Conservation (phyloP, 2,329 filamentous ascomycete genomes). For the Cladosporium sphaerospermum region DNA sequence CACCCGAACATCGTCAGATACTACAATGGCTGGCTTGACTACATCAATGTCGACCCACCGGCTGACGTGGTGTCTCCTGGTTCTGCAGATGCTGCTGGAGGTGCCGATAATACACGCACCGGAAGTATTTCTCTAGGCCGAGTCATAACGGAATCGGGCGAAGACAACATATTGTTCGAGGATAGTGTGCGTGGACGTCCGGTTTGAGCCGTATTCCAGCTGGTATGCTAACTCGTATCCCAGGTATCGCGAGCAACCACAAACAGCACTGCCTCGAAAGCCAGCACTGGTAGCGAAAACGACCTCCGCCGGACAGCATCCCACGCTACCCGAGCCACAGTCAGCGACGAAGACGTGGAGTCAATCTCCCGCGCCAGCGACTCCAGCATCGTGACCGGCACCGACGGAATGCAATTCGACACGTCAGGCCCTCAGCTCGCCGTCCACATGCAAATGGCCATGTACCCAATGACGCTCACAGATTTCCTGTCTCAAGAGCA, state of each 20-base stretch:
- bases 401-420: slow-evolving; percentile 5
- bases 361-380: slow-evolving; percentile 32
- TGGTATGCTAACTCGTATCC: neutral
- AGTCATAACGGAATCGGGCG: slow-evolving; percentile 13
- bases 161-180: slow-evolving; percentile 36
- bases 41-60: slow-evolving; percentile 14
- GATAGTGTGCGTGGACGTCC: slow-evolving; percentile 21
- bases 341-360: slow-evolving; percentile 40
- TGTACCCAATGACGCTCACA: slow-evolving; percentile 57
- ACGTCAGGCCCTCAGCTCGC: slow-evolving; percentile 32
- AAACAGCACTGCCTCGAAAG: slow-evolving; percentile 13
- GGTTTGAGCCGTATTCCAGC: neutral
- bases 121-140: slow-evolving; percentile 16
- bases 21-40: slow-evolving; percentile 59
- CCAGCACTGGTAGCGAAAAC: neutral
- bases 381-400: slow-evolving; percentile 10
- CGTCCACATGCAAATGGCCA: slow-evolving; percentile 63
- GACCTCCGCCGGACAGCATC: slow-evolving; percentile 1
- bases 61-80: neutral
- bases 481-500: slow-evolving; percentile 42
- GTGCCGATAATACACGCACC: neutral
- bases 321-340: slow-evolving; percentile 15
- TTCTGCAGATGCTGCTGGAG: neutral
- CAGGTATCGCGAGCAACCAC: slow-evolving; percentile 2
- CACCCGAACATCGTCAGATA: slow-evolving; percentile 64